Base-by-base conservation (phyloP, 495 filamentous ascomycete species). In the Penicillium flavigenum region DNA sequence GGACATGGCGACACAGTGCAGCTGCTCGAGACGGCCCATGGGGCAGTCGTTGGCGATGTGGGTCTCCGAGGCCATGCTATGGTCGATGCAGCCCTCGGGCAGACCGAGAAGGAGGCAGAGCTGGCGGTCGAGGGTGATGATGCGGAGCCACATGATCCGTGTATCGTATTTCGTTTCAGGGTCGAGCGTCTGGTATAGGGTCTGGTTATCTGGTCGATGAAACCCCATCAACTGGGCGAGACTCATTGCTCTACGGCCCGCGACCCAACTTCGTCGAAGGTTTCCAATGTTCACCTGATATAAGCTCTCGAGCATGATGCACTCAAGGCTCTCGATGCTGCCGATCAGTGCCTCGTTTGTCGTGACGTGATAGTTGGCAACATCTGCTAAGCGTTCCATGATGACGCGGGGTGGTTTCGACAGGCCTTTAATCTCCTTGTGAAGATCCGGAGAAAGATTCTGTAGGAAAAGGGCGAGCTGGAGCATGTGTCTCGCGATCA, bases 71-170 rank as follows among this genome's bases (percentile, higher is more conserved):
- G 58, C 60, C 54, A 67, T 72, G 26, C 74, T 72, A 5, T 58
- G 39, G 36, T 81, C 75, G 20, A 50, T 47, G 5, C 72, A 64
- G 12, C 61, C 67, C 39, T 76, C 73, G 1, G 80, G 78, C 3
- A 83, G 67, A 16, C 81, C 81, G 0, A 82, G 66, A 14, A 80
- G 61, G 19, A 82, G 59, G 19, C 72, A 74, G 5, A 79, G 50
- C 32, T 77, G 69, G 14, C 79, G 74, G 50, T 83, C 81, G 26
- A 63, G 36, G 38, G 45, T 56, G 12, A 67, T 45, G 5, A 71
- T 61, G 16, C 68, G 68, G 52, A 69, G 65, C 51, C 66, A 71
- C 19, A 71, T 36, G 41, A 54, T 27, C 11, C 56, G 54, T 29
- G 64, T 51, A 24, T 71, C 6, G 12, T 32, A 41, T 51, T 53